Evolutionary conservation across 116 monocot species (phyloP).

Genomic region (Zostera marina): DNA sequence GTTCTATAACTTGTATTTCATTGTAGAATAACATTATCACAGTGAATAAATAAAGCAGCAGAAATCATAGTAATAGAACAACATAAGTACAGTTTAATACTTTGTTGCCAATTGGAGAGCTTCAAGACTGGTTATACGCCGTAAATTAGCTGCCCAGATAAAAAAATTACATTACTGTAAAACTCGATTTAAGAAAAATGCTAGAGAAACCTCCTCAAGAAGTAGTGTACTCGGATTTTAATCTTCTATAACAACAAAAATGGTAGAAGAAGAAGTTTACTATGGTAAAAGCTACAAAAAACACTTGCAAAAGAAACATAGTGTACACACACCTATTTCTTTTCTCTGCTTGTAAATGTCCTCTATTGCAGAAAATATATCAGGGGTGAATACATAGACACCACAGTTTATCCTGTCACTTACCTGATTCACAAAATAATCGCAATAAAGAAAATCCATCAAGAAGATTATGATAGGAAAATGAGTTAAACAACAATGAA

Average conservation of each 20-base stretch:
- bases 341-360: slow-evolving; percentile 55
- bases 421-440: slow-evolving; percentile 28
- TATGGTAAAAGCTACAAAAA: no score
- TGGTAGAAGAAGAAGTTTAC: no score
- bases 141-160: slow-evolving; percentile 54
- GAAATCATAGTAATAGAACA: no score
- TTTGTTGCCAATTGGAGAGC: slow-evolving; percentile 90
- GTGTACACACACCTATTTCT: slow-evolving; percentile 41
- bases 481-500: neutral
- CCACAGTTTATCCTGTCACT: slow-evolving; percentile 94
- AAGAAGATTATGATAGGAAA: neutral
- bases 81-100: slow-evolving; percentile 14
- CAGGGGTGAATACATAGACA: slow-evolving; percentile 87
- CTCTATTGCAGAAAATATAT: slow-evolving; percentile 71
- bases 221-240: neutral
- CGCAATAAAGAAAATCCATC: neutral
- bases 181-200: neutral
- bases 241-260: no score
- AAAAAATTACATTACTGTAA: neutral
- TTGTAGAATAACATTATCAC: no score
- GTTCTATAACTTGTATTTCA: no score
- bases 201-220: neutral
- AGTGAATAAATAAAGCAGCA: no score
- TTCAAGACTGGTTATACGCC: slow-evolving; percentile 70
- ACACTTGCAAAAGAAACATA: neutral